Conservation (phyloP, 148 eudicot genomes). For the Drosera capensis region DNA sequence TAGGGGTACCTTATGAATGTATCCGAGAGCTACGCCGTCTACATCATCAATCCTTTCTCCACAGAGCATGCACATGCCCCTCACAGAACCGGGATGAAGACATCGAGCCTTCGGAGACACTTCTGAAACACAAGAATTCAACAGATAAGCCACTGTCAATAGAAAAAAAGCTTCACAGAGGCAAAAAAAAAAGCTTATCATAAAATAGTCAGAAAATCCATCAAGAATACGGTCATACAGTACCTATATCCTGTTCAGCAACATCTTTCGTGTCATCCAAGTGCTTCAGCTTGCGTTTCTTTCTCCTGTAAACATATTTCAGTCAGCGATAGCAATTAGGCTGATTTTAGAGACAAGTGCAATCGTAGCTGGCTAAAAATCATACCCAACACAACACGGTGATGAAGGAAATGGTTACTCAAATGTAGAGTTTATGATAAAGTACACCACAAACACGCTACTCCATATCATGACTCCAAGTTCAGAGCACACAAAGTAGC, state of each 20-base stretch:
- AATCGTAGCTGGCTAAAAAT: too few relatives aligned
- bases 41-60: conserved; percentile 40
- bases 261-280: conserved; percentile 12
- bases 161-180: background rate
- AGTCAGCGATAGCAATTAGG: too few relatives aligned
- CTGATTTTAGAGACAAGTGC: too few relatives aligned
- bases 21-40: conserved; percentile 48
- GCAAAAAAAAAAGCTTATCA: conserved; percentile 2
- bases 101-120: conserved; percentile 11
- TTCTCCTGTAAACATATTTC: conserved; percentile 30
- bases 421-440: too few relatives aligned
- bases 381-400: too few relatives aligned
- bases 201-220: too few relatives aligned
- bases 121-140: conserved; percentile 9
- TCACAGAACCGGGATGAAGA: conserved; percentile 24
- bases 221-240: too few relatives aligned
- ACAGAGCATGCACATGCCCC: conserved; percentile 31
- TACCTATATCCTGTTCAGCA: conserved; percentile 19
- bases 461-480: too few relatives aligned
- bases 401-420: too few relatives aligned
- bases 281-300: conserved; percentile 49
- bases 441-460: too few relatives aligned
- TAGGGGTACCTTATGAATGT: conserved; percentile 57
- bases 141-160: background rate
- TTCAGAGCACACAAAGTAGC: too few relatives aligned